A percentile compares a stretch with the other conserved stretches of the same genome.
Evolutionary conservation across 108 stramenopile species (phyloP).

Genomic region (Mediolabrus comicus): DNA sequence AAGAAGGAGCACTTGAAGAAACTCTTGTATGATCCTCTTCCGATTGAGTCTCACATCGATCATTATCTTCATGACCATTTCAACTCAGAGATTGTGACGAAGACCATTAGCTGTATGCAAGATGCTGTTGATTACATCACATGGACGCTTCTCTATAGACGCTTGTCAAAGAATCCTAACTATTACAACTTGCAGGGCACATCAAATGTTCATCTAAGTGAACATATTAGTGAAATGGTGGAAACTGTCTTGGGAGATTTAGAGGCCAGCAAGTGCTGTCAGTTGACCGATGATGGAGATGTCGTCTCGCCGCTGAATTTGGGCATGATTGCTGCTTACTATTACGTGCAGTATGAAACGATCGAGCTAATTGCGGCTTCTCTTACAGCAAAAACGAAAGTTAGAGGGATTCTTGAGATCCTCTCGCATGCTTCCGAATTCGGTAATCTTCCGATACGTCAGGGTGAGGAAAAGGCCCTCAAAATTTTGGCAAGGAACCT

Average conservation of each 20-base stretch:
- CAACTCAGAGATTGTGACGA: conserved; percentile 95
- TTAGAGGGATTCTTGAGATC: conserved; percentile 93
- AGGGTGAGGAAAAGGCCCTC: conserved; percentile 90
- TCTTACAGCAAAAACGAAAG: conserved; percentile 94
- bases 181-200: conserved; percentile 95
- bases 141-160: conserved; percentile 98
- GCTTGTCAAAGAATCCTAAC: conserved; percentile 97
- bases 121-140: conserved; percentile 98
- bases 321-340: conserved; percentile 99
- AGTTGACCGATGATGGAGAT: conserved; percentile 91
- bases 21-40: conserved; percentile 94
- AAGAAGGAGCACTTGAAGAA: conserved; percentile 94
- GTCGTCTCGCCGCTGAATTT: conserved; percentile 88
- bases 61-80: conserved; percentile 96
- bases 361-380: conserved; percentile 96
- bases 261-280: conserved; percentile 90
- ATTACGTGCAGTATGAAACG: conserved; percentile 95
- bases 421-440: conserved; percentile 94
- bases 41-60: conserved; percentile 97
- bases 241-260: conserved; percentile 94
- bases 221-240: conserved; percentile 98
- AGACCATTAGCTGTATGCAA: conserved; percentile 94
- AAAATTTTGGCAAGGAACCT: conserved; percentile 82
- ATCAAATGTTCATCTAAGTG: conserved; percentile 91
- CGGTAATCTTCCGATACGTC: conserved; percentile 82